Evolutionary conservation across 805 yeast species (phyloP), one percentile per base, ranked within the genome.

Genomic region (Yueomyces sinensis): DNA sequence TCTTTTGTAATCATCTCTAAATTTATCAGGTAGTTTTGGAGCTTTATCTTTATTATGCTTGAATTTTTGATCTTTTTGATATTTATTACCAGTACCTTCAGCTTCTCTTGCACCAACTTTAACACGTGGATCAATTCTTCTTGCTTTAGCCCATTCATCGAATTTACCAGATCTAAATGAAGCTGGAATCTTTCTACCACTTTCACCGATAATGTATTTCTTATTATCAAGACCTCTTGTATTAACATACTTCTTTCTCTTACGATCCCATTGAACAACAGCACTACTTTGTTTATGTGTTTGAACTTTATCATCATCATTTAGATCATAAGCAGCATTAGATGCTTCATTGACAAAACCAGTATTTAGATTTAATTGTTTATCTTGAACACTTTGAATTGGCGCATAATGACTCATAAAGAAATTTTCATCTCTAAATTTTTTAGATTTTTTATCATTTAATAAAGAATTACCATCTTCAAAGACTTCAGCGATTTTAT

Each of bases 401-500:
- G 95, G 86, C 0, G 95, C 96, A 63, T 76, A 86, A 54, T 91
- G 95, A 37, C 93, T 75, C 53, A 91, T 65, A 62, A 76, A 91
- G 54, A 72, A 81, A 38, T 74, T 68, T 13, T 83, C 80, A 59
- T 91, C 97, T 50, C 75, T 71, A 62, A 55, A 87, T 0, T 75
- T 57, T 43, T 73, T 75, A 41, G 52, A 56, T 36, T 60, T 61
- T 37, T 53, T 50, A 23, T 36, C 41, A n/a, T 46, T 56, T 30
- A 59, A 34, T 3, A 56, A 38, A 19, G 53, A 49, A 34, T 61
- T 63, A 3, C 59, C 66, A 33, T 65, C 61, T 37, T 62, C 65
- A 41, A 68, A 67, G 16, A 61, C 60, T 16, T 47, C 40, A 15
- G 54, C 47, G 13, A 66, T 39, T 3, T 57, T 59, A 5, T 55